Evolutionary conservation across 352 stramenopile genomes (phyloP), one percentile per base, ranked within the genome.

Genomic region (Phytophthora rubi): DNA sequence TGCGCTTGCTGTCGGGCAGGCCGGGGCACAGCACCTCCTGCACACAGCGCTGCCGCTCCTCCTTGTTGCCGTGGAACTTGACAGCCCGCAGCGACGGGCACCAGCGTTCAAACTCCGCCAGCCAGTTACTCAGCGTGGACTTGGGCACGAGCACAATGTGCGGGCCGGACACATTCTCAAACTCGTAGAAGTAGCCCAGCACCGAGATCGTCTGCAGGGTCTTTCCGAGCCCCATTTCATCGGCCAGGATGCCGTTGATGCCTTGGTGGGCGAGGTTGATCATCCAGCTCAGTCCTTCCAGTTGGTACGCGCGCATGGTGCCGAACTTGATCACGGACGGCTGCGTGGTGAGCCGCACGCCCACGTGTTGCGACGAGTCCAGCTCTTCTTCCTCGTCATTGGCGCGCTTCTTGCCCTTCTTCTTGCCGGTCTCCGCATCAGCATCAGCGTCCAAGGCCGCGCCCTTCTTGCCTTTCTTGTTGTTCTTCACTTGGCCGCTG

Each of bases 211-310:
- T 97, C 67, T 97, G 94, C 35, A 99, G 93, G 0, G 97, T 99
- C 77, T 99, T 99, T 35, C 97, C 97, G n/a, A 99, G 87, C 66
- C 93, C 95, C 94, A 99, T 98, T 77, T 99, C 97, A 71, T 99
- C 97, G 0, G 96, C 98, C 28, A 99, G 76, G 56, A 99, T 99
- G 12, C 97, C 97, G 80, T 99, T 99, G 53, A 99, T 95, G 53
- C 98, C 97, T 68, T 99, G 99, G 71, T 99, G 97, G 59, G 98
- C 96, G 8, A 99, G 85, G 73, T 98, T 99, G 7, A 99, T 85
- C 79, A 99, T 95, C 98, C 98, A 99, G 72, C 98, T 98, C 52
- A 99, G 81, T n/a, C 98, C 98, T 72, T 95, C 87, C 23, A 99
- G 71, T 77, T 99, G 98, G 82, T 99, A 99, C 73, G 97, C 89